A percentile compares a stretch with the other conserved stretches of the same genome.
Conservation (phyloP, 2,329 filamentous ascomycete species). For the Aspergillus ustus region DNA sequence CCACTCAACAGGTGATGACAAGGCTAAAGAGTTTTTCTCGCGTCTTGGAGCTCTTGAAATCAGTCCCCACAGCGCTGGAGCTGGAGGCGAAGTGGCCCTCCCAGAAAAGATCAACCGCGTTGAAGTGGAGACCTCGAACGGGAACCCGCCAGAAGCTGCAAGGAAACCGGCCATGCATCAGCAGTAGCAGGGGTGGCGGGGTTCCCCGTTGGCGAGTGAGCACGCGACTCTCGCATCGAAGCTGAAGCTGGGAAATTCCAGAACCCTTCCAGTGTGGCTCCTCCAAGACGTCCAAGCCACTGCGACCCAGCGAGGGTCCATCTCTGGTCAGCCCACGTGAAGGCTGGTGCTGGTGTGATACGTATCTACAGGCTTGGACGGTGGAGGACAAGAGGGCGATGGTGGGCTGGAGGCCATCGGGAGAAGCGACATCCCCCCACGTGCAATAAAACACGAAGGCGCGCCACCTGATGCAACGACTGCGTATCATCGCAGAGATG, state of each 20-base stretch:
- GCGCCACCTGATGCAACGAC: neutral
- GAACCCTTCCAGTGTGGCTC: neutral
- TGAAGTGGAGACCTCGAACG: neutral
- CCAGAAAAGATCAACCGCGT: neutral
- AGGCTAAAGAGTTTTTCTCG: neutral
- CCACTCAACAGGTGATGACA: neutral
- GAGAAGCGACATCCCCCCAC: conserved; percentile 1
- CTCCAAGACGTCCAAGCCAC: neutral
- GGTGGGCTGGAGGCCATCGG: neutral
- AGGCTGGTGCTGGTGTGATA: neutral
- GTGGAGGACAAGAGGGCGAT: neutral
- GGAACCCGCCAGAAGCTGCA: conserved; percentile 6
- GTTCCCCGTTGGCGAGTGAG: neutral
- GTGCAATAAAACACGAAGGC: neutral
- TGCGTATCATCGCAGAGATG: neutral
- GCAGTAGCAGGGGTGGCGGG: neutral
- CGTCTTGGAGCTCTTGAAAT: neutral
- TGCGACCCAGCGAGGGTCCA: neutral
- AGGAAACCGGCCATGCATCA: conserved; percentile 7
- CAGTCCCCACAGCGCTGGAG: neutral
- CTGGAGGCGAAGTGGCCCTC: neutral
- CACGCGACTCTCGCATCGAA: neutral
- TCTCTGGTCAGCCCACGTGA: neutral
- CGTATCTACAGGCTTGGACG: neutral
- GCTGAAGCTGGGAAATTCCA: neutral